These are phyloP conservation scores for Avicennia marina DNA, from an alignment of 257 asterid genomes.

Conservation along the genomic window DNA sequence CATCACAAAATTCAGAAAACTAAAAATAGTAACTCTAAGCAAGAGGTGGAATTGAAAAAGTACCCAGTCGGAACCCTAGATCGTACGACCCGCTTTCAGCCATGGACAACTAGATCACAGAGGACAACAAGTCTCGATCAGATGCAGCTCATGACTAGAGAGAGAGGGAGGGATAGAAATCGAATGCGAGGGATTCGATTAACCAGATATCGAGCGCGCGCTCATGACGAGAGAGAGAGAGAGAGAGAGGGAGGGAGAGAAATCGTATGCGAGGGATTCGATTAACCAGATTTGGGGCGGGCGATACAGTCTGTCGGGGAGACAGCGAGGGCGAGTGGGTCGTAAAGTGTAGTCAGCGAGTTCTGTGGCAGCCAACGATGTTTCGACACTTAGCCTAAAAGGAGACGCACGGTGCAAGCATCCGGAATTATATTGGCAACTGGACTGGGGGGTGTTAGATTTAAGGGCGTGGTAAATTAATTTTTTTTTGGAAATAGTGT, in stretches of 20 bases:
- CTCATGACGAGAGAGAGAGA: neutral
- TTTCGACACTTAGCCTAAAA: slow-evolving; percentile 13
- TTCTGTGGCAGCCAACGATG: slow-evolving; percentile 10
- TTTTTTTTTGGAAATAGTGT: no score
- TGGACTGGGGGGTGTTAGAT: no score
- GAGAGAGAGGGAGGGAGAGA: neutral
- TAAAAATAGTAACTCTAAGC: neutral
- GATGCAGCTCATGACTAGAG: slow-evolving; percentile 10
- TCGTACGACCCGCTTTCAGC: slow-evolving; percentile 51
- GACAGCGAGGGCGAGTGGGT: slow-evolving; percentile 24
- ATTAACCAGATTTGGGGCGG: neutral
- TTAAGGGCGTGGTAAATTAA: no score
- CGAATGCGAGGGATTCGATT: neutral
- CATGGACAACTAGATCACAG: slow-evolving; percentile 32
- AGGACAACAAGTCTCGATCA: slow-evolving; percentile 6
- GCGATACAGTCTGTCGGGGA: no score
- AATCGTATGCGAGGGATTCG: neutral
- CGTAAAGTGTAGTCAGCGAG: slow-evolving; percentile 22
- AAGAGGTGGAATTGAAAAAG: slow-evolving; percentile 1
- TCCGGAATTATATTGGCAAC: no score
- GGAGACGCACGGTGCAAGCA: neutral
- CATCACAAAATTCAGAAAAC: slow-evolving; percentile 2
- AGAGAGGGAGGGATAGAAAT: neutral
- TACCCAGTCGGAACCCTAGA: slow-evolving; percentile 59
- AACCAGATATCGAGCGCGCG: neutral